Evolutionary conservation across 1,284 basidiomycete genomes (phyloP), one percentile per base, ranked within the genome.

Genomic region (Melampsora larici-populina): DNA sequence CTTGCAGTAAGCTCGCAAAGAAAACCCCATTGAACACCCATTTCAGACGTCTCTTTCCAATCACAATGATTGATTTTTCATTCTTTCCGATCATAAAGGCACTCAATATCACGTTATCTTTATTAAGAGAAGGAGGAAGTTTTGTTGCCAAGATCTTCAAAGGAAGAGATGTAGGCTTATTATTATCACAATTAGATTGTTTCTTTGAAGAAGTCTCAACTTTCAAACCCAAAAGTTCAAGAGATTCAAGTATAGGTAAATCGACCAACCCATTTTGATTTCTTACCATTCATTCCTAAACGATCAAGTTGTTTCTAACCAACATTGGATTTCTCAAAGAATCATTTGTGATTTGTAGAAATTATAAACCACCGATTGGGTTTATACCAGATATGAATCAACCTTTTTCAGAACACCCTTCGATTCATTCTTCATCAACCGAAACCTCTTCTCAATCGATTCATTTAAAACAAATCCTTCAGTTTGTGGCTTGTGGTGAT

Each of bases 91-190:
- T n/a, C n/a, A n/a, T n/a, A n/a, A n/a, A 86, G 85, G 87, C 87
- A 0, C 82, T 87, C 15, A 86, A 87, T 15, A 86, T 88, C 55
- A 86, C 87, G 0, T 81, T 88, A 24, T 86, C 86, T 7, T 83
- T 88, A 24, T 85, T 88, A 49, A 85, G 86, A 5, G 84, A 84
- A 0, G 84, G 85, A 2, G 86, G 87, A 1, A 87, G 85, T 2
- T 87, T 88, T 77, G 85, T 88, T 75, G 87, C 87, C 81, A 88
- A 88, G 81, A 87, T 88, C 79, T 88, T 88, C 82, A 82, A 86
- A 17, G 86, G 86, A 9, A 80, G 84, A 21, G 86, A 86, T n/a
- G 83, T 84, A 2, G 82, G 85, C 18, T 81, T 87, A 24, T 82
- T 85, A 4, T 86, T 85, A 3, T 86, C 86, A 77, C 82, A 87